Evolutionary conservation across 768 basidiomycete species (phyloP).

Genomic region (Rhodotorula diobovata): DNA sequence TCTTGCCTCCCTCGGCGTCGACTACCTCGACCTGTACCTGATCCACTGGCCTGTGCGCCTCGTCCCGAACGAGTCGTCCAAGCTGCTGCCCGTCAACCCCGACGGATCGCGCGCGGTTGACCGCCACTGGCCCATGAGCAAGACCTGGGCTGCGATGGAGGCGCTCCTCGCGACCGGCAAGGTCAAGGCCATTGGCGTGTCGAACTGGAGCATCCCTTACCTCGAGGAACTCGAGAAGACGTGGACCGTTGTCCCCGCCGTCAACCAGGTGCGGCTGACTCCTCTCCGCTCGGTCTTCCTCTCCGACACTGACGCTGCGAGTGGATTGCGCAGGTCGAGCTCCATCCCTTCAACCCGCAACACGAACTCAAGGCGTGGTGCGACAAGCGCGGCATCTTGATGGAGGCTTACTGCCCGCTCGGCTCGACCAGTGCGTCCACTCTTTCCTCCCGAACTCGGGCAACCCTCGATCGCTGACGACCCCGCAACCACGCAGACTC

Average conservation of each 20-base stretch:
- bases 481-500: neutral
- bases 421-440: slow-evolving; percentile 46
- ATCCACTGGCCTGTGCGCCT: slow-evolving; percentile 81
- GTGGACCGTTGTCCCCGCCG: slow-evolving; percentile 58
- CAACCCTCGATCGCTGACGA: too few relatives aligned
- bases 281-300: neutral
- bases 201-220: slow-evolving; percentile 54
- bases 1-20: slow-evolving; percentile 63
- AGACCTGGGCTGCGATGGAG: slow-evolving; percentile 59
- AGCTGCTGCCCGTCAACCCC: slow-evolving; percentile 32
- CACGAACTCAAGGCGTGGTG: slow-evolving; percentile 58
- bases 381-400: slow-evolving; percentile 59
- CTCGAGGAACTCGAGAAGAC: slow-evolving; percentile 60
- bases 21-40: slow-evolving; percentile 72
- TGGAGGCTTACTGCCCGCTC: slow-evolving; percentile 75
- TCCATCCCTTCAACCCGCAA: slow-evolving; percentile 68
- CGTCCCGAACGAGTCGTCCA: slow-evolving; percentile 49
- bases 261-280: slow-evolving; percentile 60
- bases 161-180: slow-evolving; percentile 56
- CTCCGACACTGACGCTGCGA: too few relatives aligned
- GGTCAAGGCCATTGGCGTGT: slow-evolving; percentile 67
- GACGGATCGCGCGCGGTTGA: slow-evolving; percentile 25
- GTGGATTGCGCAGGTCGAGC: slow-evolving; percentile 51
- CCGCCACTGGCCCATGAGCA: slow-evolving; percentile 57
- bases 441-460: too few relatives aligned